phyloP scores from a whole-genome alignment of 257 asterid genomes.

The Gentiana macrophylla region DNA sequence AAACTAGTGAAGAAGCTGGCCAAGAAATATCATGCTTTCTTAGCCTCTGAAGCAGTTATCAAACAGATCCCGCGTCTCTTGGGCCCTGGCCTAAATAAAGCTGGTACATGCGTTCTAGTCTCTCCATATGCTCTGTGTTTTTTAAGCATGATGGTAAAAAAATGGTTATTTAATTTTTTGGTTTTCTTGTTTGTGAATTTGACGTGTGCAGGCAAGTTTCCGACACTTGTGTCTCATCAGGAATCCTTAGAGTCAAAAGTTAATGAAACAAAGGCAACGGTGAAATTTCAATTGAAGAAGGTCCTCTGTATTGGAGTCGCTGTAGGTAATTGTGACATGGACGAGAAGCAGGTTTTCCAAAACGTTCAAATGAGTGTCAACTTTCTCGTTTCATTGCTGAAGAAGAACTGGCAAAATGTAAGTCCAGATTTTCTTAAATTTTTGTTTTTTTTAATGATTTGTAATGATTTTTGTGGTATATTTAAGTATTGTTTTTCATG shows the following conservation, averaged over 20 bases:
- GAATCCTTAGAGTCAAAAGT: slow-evolving; percentile 16
- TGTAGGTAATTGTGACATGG: slow-evolving; percentile 17
- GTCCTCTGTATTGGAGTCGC: slow-evolving; percentile 22
- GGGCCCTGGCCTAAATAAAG: slow-evolving; percentile 18
- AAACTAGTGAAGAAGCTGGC: slow-evolving; percentile 19
- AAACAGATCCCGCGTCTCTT: slow-evolving; percentile 18
- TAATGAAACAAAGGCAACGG: slow-evolving; percentile 15
- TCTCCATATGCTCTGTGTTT: too few relatives aligned
- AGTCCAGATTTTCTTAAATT: not conserved
- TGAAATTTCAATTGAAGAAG: slow-evolving; percentile 17
- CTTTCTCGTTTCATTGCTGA: slow-evolving; percentile 14
- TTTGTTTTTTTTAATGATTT: not conserved
- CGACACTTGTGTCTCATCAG: slow-evolving; percentile 14
- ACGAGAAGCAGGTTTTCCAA: slow-evolving; percentile 18
- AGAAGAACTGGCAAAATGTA: slow-evolving; percentile 18
- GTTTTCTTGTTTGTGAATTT: too few relatives aligned
- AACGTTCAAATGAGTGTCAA: slow-evolving; percentile 21
- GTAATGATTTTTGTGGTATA: too few relatives aligned
- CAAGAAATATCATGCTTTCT: slow-evolving; percentile 15
- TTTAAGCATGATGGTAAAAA: too few relatives aligned
- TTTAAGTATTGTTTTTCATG: too few relatives aligned
- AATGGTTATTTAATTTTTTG: too few relatives aligned
- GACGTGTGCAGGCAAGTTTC: slow-evolving; percentile 11
- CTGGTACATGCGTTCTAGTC: not conserved
- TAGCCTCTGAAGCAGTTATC: slow-evolving; percentile 17